Base-by-base conservation (phyloP, 371 early-diverging fungal genomes). In the Lichtheimia corymbifera region DNA sequence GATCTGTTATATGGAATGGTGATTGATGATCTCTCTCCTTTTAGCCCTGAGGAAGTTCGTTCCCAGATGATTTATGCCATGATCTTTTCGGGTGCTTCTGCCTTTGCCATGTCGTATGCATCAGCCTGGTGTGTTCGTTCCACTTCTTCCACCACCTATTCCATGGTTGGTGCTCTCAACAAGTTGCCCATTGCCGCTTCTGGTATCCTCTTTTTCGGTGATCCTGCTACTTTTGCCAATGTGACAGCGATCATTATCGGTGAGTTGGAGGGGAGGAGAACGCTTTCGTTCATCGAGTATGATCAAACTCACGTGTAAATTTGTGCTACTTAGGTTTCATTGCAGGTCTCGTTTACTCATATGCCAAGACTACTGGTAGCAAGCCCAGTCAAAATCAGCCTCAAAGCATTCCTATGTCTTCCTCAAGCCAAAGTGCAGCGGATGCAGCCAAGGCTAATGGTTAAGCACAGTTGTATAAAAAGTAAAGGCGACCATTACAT, bases 121-220 rank as follows among this genome's bases (percentile, higher is more conserved):
- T 93, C 94, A 55, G 91, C 95, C 0, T 98, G 97, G 98, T 94
- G 97, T 72, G 88, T 99, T 22, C 90, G 97, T 55, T 90, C 92
- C 4, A 95, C 99, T 12, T 88, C 89, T 0, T 95, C 98, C 3
- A 99, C 99, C 5, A 98, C 99, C 0, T 94, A 97, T 74, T 93
- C 93, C 50, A 99, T 99, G 99, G 93, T 96, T n/a, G 99, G 99
- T 17, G 97, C 99, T 1, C 83, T 99, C 40, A 99, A 99, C 79
- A 99, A 99, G 73, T 82, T 99, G 24, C 96, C 99, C 3, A 92
- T 99, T 45, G 95, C 99, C 4, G 76, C 95, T 35, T 90, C 94
- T 52, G 99, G 99, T 24, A 93, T 99, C 83, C 57, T 97, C 13
- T 96, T 97, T 75, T 94, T 98, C 74, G 88, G 88, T 43, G 97